Evolutionary conservation across 768 basidiomycete genomes (phyloP), one percentile per base, ranked within the genome.

Genomic region (Suillus americanus): DNA sequence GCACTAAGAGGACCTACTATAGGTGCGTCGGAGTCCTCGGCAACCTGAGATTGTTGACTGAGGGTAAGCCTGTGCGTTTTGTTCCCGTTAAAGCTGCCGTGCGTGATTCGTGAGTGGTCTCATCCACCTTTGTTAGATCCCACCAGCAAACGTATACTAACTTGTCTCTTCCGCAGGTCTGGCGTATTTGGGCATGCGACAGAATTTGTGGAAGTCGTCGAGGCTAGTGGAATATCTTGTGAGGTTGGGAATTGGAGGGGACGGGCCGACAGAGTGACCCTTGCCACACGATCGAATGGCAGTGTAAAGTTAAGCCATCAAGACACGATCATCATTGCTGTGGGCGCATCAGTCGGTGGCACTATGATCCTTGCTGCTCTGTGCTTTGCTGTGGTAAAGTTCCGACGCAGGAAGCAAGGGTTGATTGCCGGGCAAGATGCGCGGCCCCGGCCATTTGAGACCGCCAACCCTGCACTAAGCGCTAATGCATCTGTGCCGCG

Each of bases 81-180:
- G 64, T 63, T 28, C 38, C 41, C 50, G 30, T 43, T 46, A 41
- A 66, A 84, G 83, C 74, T 48, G 70, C 78, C 20, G 71, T 81
- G 65, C 74, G 73, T 63, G 80, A 84, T 69, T 69, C 74, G 83
- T 84, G 66, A 78, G 85, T 78, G 16, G 20, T 40, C 10, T 38
- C 18, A 5, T 54, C 14, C 40, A 30, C 28, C n/a, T 9, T 63
- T 30, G 20, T 14, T n/a, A n/a, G 14, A 61, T 16, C 30, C 60
- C 8, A 33, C 3, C 7, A 41, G 12, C 25, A 14, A 7, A 50
- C 20, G 30, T 14, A 13, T 13, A 3, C 23, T 10, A 45, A 28
- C 25, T 65, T 53, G 55, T 60, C 54, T 33, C 20, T 18, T 53
- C 16, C 60, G 51, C 53, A 84, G 83, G 40, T 77, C 76, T 37